Base-by-base conservation (phyloP, 805 yeast species). In the Ogataea ramenticola region DNA sequence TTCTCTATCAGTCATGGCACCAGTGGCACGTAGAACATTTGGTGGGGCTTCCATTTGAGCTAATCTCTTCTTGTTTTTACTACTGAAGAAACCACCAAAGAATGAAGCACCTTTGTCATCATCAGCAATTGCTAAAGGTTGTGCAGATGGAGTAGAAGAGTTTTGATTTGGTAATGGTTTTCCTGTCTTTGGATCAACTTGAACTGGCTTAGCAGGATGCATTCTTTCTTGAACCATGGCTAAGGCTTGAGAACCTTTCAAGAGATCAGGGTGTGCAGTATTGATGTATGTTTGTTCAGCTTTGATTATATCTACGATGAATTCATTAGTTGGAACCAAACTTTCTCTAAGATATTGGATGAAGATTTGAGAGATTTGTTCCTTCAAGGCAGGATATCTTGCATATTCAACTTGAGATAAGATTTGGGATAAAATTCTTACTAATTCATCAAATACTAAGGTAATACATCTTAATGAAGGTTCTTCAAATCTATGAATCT, bases 1-100 rank as follows among this genome's bases (percentile, higher is more conserved):
- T 69, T 93, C 99, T 54, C 97, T 82, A 64, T 93, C 99, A 16
- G 95, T 81, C 86, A 93, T 75, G 35, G 80, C 75, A 41, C 97
- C 96, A 19, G 91, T 80, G 9, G 98, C 98, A 64, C 90, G 84
- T 58, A 91, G 77, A 6, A 89, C 90, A 31, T 95, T 80, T 36
- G 99, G 99, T 41, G 99, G 99, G 3, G 98, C 91, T 66, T 91
- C 99, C 91, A 91, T 86, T 17, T 87, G 81, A 26, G 95, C 97
- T 56, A 90, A 74, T 67, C 93, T 82, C 76, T 90, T 90, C 69
- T 90, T 93, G 64, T 88, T 88, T 67, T 89, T 90, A 4, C 91
- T 78, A 10, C 90, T 79, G 67, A 93, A 93, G 62, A 93, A 91
- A 0, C 96, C 96, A 43, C 97, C 96, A 64, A 93, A 93, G 68